These are phyloP conservation scores for Agrocybe pediades DNA, from an alignment of 768 basidiomycete genomes.

Conservation along the genomic window DNA sequence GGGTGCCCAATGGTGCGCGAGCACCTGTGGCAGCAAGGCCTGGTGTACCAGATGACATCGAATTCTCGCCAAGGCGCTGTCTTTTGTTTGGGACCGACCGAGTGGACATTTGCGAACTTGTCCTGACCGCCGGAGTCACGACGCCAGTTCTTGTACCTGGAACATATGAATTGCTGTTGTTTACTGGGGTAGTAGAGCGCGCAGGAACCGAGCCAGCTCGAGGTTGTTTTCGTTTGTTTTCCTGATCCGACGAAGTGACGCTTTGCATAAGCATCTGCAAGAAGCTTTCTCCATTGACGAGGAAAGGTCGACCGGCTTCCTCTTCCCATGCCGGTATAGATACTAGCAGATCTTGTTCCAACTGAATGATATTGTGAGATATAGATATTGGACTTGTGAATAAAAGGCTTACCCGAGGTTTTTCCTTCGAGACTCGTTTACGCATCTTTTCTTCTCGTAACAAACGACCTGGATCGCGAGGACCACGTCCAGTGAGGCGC, in stretches of 20 bases:
- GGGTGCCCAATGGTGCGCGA: conserved; percentile 42
- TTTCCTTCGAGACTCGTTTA: conserved; percentile 89
- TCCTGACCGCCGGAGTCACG: conserved; percentile 67
- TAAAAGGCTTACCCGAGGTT: conserved; percentile 72
- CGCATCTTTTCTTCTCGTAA: conserved; percentile 97
- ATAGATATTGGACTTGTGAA: background rate
- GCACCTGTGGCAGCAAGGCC: conserved; percentile 13
- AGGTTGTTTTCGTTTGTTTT: conserved; percentile 65
- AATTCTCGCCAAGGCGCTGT: conserved; percentile 50
- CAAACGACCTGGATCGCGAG: conserved; percentile 82
- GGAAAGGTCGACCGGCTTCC: conserved; percentile 69
- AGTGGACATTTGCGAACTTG: conserved; percentile 44
- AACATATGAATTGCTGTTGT: conserved; percentile 35
- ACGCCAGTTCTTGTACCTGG: conserved; percentile 41
- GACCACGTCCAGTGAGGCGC: conserved; percentile 77
- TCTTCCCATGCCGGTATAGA: conserved; percentile 89
- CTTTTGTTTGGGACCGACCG: conserved; percentile 66
- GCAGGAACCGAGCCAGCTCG: conserved; percentile 63
- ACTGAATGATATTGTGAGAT: conserved; percentile 42
- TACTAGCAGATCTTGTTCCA: conserved; percentile 83
- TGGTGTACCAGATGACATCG: conserved; percentile 15
- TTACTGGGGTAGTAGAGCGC: conserved; percentile 60
- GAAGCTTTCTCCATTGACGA: conserved; percentile 83
- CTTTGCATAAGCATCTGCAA: conserved; percentile 76
- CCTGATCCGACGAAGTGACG: conserved; percentile 73